Evolutionary conservation across 345 rosid genomes (phyloP).

Genomic region (Carallia brachiata): DNA sequence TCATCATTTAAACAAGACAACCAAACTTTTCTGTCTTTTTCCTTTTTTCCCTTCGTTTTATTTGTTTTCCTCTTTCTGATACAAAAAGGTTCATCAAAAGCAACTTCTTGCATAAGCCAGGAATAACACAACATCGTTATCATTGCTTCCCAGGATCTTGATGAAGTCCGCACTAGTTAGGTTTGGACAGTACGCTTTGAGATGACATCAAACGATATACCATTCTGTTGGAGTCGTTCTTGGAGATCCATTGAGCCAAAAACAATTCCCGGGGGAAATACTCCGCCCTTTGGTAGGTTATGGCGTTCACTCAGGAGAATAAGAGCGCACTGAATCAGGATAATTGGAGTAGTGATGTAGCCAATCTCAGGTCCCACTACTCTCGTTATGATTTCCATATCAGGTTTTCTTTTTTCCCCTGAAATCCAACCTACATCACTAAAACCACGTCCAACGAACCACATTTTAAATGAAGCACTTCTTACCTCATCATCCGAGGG

Average conservation of each 20-base stretch:
- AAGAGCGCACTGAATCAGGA: slow-evolving; percentile 66
- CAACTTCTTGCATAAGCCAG: neutral
- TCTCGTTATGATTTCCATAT: slow-evolving; percentile 66
- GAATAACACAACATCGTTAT: neutral
- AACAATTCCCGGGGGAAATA: slow-evolving; percentile 70
- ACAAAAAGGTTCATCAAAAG: neutral
- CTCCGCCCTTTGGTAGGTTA: slow-evolving; percentile 71
- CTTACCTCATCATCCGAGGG: slow-evolving; percentile 78
- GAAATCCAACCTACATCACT: slow-evolving; percentile 48
- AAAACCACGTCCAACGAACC: slow-evolving; percentile 79
- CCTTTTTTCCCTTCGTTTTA: neutral
- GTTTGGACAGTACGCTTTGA: slow-evolving; percentile 45
- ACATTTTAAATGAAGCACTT: slow-evolving; percentile 82
- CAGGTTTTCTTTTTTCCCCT: slow-evolving; percentile 46
- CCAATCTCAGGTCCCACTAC: slow-evolving; percentile 87
- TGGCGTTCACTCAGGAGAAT: slow-evolving; percentile 52
- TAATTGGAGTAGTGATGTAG: slow-evolving; percentile 70
- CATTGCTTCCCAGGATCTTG: neutral
- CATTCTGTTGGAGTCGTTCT: slow-evolving; percentile 63
- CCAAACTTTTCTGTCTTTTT: neutral
- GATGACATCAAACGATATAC: slow-evolving; percentile 68
- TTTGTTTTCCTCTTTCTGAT: neutral
- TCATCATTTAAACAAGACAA: too few relatives aligned
- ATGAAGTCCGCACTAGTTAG: slow-evolving; percentile 12
- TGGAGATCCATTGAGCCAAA: slow-evolving; percentile 78